These are phyloP conservation scores for Colletotrichum gigasporum DNA, from an alignment of 2,329 filamentous ascomycete genomes.

Conservation along the genomic window DNA sequence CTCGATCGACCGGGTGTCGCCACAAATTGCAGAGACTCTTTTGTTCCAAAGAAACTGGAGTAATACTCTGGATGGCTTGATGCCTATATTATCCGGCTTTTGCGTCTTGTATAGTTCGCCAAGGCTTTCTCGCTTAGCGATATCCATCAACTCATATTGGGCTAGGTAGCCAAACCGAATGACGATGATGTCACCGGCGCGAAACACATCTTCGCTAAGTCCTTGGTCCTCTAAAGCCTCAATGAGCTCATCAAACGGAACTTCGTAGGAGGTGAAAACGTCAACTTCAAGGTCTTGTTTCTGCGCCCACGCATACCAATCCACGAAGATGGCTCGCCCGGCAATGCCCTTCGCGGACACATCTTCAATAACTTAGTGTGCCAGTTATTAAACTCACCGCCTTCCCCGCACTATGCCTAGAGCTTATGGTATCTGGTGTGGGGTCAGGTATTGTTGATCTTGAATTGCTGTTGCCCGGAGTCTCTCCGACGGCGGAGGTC, in stretches of 20 bases:
- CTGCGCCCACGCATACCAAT: slow-evolving; percentile 61
- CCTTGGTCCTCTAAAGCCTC: slow-evolving; percentile 26
- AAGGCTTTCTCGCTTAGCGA: slow-evolving; percentile 27
- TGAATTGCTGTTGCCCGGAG: too few species aligned
- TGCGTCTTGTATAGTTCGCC: slow-evolving; percentile 31
- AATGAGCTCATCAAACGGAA: slow-evolving; percentile 32
- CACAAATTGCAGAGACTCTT: slow-evolving; percentile 51
- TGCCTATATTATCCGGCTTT: slow-evolving; percentile 40
- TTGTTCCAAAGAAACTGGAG: slow-evolving; percentile 52
- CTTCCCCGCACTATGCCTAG: too few species aligned
- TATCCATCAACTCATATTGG: slow-evolving; percentile 33
- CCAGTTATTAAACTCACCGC: not conserved
- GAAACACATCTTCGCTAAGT: slow-evolving; percentile 10
- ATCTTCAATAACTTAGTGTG: not conserved
- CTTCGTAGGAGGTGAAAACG: slow-evolving; percentile 30
- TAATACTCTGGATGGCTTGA: slow-evolving; percentile 46
- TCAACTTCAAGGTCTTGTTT: slow-evolving; percentile 33
- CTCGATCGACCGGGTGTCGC: slow-evolving; percentile 46
- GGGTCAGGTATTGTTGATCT: too few species aligned
- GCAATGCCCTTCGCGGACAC: slow-evolving; percentile 46
- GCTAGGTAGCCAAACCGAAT: slow-evolving; percentile 35
- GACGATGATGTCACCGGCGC: slow-evolving; percentile 32
- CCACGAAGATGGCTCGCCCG: slow-evolving; percentile 60
- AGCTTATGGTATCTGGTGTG: too few species aligned
- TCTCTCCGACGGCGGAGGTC: too few species aligned